A percentile compares a stretch with the other conserved stretches of the same genome.
phyloP scores from a whole-genome alignment of 495 filamentous ascomycete species.

The Lindgomyces ingoldianus region DNA sequence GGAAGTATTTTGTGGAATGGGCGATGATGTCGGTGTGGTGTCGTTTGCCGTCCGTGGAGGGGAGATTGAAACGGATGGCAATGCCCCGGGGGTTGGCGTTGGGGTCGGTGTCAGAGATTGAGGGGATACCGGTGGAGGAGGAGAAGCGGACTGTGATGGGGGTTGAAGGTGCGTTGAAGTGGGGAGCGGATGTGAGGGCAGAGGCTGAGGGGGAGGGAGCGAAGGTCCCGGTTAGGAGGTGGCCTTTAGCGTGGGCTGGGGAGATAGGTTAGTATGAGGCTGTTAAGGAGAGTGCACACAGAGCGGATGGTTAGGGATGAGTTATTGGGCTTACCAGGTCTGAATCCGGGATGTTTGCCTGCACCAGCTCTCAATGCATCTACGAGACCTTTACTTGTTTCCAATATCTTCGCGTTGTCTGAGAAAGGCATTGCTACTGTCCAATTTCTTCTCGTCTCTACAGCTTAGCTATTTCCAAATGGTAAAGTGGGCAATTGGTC shows the following conservation, averaged over 20 bases:
- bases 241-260: conserved; percentile 56
- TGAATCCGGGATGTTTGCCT: conserved; percentile 51
- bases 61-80: conserved; percentile 53
- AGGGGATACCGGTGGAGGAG: conserved; percentile 54
- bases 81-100: conserved; percentile 54
- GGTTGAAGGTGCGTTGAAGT: conserved; percentile 52
- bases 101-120: conserved; percentile 54
- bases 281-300: not conserved
- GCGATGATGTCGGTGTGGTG: conserved; percentile 58
- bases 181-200: conserved; percentile 51
- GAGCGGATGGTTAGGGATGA: conserved; percentile 1
- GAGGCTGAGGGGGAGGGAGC: conserved; percentile 49
- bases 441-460: not conserved
- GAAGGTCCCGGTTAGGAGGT: conserved; percentile 54
- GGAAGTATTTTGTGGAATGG: conserved; percentile 55
- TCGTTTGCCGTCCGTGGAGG: conserved; percentile 41
- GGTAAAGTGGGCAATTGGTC: not conserved
- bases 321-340: conserved; percentile 45
- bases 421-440: conserved; percentile 33
- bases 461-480: not conserved
- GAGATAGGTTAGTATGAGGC: not conserved
- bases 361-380: conserved; percentile 45
- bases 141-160: conserved; percentile 56
- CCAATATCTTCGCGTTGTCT: conserved; percentile 38
- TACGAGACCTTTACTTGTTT: conserved; percentile 49